Evolutionary conservation across 768 basidiomycete genomes (phyloP), one percentile per base, ranked within the genome.

Genomic region (Ephemerocybe angulata): DNA sequence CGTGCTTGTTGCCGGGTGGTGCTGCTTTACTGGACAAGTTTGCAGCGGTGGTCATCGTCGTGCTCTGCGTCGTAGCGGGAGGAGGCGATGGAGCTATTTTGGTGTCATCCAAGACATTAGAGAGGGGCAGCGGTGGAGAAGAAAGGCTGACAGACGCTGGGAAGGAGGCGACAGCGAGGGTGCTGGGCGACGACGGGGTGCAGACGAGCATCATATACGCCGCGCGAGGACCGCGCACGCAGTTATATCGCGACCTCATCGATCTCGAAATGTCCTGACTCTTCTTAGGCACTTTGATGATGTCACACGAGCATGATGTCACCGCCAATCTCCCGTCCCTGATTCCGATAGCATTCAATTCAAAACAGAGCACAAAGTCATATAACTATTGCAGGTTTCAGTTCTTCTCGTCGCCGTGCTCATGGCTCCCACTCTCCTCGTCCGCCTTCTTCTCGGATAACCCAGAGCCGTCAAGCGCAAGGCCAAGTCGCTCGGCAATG

Each of bases 401-500:
- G 7, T 31, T 10, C 27, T 46, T 31, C 19, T 3, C 37, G 22
- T 44, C 46, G 28, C 27, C 22, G n/a, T 54, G 38, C 40, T 60
- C 59, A 24, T 54, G 52, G 25, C 49, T 48, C 10, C 3, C 46
- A 27, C 24, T 57, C 19, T 65, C 63, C 42, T 65, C 62, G 24
- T 65, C 64, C 21, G 57, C 59, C 56, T 61, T 65, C 37, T 58
- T 60, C 24, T 60, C 53, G 3, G 57, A 52, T 10, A 41, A 27
- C 27, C 40, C 55, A 22, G 58, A 46, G n/a, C 27, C 21, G 47
- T 63, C 62, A 27, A 69, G 63, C 5, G 63, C 44, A 27, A 91
- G 76, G 4, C 88, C 88, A 56, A 91, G 82, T 30, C 83, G 80
- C 58, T 76, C 75, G 61, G 83, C 77, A 56, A 90, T 87, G 19